Percentiles rank a stretch among this genome's conserved stretches.
Conservation (phyloP, 257 asterid species). For the Osmanthus fragrans region DNA sequence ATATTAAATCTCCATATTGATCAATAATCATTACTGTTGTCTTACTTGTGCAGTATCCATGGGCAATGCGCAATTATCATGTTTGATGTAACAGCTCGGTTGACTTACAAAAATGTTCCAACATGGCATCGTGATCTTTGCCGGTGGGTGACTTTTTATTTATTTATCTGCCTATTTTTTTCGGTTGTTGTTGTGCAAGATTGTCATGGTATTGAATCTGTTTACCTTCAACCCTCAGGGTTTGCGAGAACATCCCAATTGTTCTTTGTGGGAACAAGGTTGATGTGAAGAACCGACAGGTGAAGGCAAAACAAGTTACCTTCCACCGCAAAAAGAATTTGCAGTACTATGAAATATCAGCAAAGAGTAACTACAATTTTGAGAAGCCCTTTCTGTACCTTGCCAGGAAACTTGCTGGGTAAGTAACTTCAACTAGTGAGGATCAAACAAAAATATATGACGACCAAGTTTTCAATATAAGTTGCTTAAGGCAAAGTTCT, state of each 20-base stretch:
- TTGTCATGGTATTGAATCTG: constrained; percentile 19
- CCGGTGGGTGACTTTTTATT: constrained; percentile 40
- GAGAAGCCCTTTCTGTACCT: constrained; percentile 88
- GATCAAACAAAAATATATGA: not conserved
- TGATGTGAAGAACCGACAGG: constrained; percentile 89
- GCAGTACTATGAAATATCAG: constrained; percentile 86
- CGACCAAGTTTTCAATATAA: not conserved
- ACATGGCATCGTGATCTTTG: constrained; percentile 97
- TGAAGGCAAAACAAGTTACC: constrained; percentile 85
- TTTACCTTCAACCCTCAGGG: constrained; percentile 38
- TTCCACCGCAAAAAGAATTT: constrained; percentile 89
- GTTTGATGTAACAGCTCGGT: constrained; percentile 88
- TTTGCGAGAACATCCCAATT: constrained; percentile 83
- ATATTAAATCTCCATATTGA: not conserved
- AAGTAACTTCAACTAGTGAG: not conserved
- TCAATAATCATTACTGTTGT: not conserved
- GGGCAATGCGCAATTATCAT: constrained; percentile 92
- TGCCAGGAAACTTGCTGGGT: constrained; percentile 94
- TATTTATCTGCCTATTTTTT: not conserved
- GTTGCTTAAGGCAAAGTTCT: constrained; percentile 9
- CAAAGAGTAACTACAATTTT: constrained; percentile 82
- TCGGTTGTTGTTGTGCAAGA: not conserved
- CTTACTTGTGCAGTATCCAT: constrained; percentile 59
- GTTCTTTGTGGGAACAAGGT: constrained; percentile 92
- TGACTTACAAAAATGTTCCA: constrained; percentile 87